Conservation (phyloP, 768 basidiomycete genomes). For the Cystofilobasidium bisporidii region DNA sequence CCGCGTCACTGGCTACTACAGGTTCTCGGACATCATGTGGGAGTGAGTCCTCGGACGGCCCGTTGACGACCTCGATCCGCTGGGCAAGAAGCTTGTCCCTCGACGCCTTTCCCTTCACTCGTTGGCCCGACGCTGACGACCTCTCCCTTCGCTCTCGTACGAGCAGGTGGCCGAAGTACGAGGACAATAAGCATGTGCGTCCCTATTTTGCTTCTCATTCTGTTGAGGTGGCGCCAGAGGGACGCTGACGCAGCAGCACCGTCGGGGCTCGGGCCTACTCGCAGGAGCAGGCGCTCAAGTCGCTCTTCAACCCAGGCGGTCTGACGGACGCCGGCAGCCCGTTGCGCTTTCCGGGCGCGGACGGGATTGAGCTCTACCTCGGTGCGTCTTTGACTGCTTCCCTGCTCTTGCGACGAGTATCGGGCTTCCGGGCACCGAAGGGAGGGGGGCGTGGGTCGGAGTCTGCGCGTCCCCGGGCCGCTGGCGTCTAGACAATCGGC, state of each 20-base stretch:
- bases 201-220: not conserved
- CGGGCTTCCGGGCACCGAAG: no score
- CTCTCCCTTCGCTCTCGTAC: not conserved
- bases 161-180: slow-evolving; percentile 15
- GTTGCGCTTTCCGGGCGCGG: slow-evolving; percentile 52
- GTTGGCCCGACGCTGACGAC: no score
- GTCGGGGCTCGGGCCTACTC: slow-evolving; percentile 42
- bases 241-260: no score
- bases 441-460: no score
- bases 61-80: not conserved
- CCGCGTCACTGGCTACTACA: slow-evolving; percentile 38
- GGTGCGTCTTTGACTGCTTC: slow-evolving; percentile 43
- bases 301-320: slow-evolving; percentile 58
- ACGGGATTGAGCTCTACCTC: slow-evolving; percentile 62
- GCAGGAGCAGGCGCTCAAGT: slow-evolving; percentile 59
- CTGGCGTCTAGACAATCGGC: no score
- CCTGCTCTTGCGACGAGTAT: not conserved
- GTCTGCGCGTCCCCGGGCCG: not conserved
- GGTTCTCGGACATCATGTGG: slow-evolving; percentile 77
- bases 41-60: slow-evolving; percentile 43
- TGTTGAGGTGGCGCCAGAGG: not conserved
- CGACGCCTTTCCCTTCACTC: no score
- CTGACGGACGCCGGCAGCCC: slow-evolving; percentile 64
- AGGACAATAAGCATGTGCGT: not conserved
- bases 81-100: no score